Base-by-base conservation (phyloP, 2,329 filamentous ascomycete species). In the Phialophora expanda region DNA sequence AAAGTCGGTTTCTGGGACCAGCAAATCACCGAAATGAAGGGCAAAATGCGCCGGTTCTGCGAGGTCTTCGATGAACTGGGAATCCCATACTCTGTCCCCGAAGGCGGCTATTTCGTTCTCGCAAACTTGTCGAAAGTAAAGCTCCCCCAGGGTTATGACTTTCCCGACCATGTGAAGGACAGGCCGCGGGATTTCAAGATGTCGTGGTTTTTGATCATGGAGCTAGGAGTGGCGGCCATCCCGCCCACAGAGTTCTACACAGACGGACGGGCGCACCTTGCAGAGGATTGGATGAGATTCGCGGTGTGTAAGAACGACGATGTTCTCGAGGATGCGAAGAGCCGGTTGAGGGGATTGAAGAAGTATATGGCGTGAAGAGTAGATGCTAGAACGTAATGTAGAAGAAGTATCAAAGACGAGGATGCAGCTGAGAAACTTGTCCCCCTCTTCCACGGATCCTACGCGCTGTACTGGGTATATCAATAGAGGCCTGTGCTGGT, bases 181-280 rank as follows among this genome's bases (percentile, higher is more conserved):
- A 87, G 95, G 1, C 92, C 95, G 26, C 85, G 95, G 32, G 95
- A 99, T 77, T 99, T 98, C 81, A 92, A 96, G 83, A 86, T 99
- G 55, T 87, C 89, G 41, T 99, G 94, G 94, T 98, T 98, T 81
- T 80, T 97, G 73, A 99, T 99, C 79, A 93, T 93, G 77, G 94
- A 99, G 81, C 83, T 99, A 22, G 95, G 95, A 9, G 92, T 99
- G 30, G 95, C 95, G 2, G 93, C 94, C 8, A 97, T 99, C 69
- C 95, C 95, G 20, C 95, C 95, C 0, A 97, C 93, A 0, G 95
- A 99, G 78, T 99, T 99, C 78, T 98, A 97, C 77, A 97, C 94
- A 0, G 89, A 92, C 20, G 81, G 79, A 51, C 97, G 97, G 75
- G 87, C 90, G 30, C 87, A 91, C 73, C 87, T 97, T 72, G 95